Evolutionary conservation across 495 filamentous ascomycete genomes (phyloP), one percentile per base, ranked within the genome.

Genomic region (Aspergillus wentii): DNA sequence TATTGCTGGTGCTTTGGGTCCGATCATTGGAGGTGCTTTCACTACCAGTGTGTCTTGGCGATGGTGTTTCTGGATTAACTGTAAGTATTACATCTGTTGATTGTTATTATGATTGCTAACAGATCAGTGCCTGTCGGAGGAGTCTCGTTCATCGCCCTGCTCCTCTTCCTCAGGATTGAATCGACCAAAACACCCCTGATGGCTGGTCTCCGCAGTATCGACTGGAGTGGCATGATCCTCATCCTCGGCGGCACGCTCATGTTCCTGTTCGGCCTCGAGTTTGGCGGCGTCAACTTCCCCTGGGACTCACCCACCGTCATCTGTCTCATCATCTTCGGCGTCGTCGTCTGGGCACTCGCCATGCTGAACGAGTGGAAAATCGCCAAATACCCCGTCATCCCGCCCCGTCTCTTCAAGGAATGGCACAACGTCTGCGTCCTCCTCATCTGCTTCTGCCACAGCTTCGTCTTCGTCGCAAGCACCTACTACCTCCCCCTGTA

Each of bases 231-330:
- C 3, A 79, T 74, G 1, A 37, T 86, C 21, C 67, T 77, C 7
- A 78, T 91, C 40, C 71, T 90, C 22, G 80, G 79, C n/a, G 84
- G 78, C 8, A 87, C 85, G 0, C 61, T 92, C 22, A 89, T 94
- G 79, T 72, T 94, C 49, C 72, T 94, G 10, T 77, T 92, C 22
- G 87, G 83, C 8, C 71, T 94, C 9, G 80, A 88, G 49, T 83
- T 82, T 40, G 87, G 87, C 33, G 89, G 89, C 14, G 70, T 85
- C 22, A 70, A 68, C n/a, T 74, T 74, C 42, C 83, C 86, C 11
- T 95, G 88, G 88, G 49, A 49, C 37, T 91, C 86, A 1, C 62
- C 83, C 0, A 81, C 71, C 0, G 85, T 92, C 29, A 71, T 94
- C 37, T 88, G 85, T 58, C 66, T 92, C 15, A 74, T 94, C 41